Base-by-base conservation (phyloP, 2,329 filamentous ascomycete species). In the Penicillium rolfsii region DNA sequence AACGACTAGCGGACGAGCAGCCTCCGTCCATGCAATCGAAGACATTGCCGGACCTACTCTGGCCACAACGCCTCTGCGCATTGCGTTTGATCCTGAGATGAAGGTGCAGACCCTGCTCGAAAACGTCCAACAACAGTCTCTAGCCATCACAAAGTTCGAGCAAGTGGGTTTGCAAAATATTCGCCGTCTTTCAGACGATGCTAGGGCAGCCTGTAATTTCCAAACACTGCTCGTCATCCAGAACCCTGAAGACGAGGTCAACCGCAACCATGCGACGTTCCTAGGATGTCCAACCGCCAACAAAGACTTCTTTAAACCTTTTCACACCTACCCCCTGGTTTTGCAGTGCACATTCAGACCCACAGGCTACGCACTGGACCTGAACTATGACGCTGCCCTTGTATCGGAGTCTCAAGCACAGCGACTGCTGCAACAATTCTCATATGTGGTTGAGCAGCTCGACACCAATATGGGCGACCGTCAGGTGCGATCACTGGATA, bases 141-240 rank as follows among this genome's bases (percentile, higher is more conserved):
- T 84, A 0, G 74, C 77, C 5, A 81, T 84, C 58, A 86, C 87
- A 2, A 82, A 84, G 0, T 82, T 87, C 66, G 84, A 89, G 73
- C 85, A 89, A 68, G 79, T 84, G 5, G 79, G 79, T 3, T 49
- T 81, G 22, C 77, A 79, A 54, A 73, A 79, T 50, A 80, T 81
- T 60, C 81, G 84, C 14, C 75, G 78, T 16, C 72, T 86, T 22
- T 84, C 82, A 63, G 73, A 80, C 1, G 73, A 79, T 56, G 68
- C 71, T 9, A 68, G 69, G 16, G 61, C 67, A 7, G 77, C 75
- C 38, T 77, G 73, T 55, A 69, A 77, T 14, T 77, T 79, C 64
- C 74, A 77, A 46, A 79, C 71, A 52, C 64, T 79, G 46, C 68
- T 80, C 3, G 74, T 75, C 5, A 75, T 80, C n/a, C 67, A 71